These are phyloP conservation scores for Xylaria sp. DNA, from an alignment of 2,329 filamentous ascomycete species.

Conservation along the genomic window DNA sequence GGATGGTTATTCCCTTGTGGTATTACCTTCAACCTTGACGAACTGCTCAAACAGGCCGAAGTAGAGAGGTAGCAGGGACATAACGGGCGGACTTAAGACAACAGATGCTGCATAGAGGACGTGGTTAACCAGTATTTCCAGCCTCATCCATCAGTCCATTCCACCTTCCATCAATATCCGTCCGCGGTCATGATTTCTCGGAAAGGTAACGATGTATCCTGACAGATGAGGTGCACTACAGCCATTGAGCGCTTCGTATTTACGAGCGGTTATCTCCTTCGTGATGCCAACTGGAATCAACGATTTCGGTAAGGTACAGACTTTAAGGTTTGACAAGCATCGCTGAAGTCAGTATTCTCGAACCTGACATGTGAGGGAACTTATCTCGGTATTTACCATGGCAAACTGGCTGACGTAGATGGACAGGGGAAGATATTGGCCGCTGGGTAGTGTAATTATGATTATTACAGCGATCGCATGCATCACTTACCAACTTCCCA, in stretches of 20 bases:
- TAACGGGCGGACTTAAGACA: slow-evolving; percentile 14
- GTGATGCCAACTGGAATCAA: no score
- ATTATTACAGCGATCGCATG: no score
- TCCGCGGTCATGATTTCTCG: background rate
- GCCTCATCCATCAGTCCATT: background rate
- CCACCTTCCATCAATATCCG: background rate
- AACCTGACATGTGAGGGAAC: no score
- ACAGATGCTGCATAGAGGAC: background rate
- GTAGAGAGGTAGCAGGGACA: background rate
- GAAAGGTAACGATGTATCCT: background rate
- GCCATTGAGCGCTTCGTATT: background rate
- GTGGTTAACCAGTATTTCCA: background rate
- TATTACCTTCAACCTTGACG: background rate
- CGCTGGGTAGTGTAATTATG: no score
- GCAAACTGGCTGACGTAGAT: no score
- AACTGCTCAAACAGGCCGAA: background rate
- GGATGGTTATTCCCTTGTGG: background rate
- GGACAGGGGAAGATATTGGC: no score
- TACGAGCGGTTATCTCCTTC: background rate
- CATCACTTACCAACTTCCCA: no score
- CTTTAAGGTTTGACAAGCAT: no score
- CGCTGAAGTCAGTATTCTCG: no score
- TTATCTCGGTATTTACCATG: no score
- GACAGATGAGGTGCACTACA: background rate
- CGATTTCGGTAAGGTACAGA: no score